A percentile compares a stretch with the other conserved stretches of the same genome.
These are phyloP conservation scores for Pluteus cervinus DNA, from an alignment of 768 basidiomycete genomes.

Conservation along the genomic window DNA sequence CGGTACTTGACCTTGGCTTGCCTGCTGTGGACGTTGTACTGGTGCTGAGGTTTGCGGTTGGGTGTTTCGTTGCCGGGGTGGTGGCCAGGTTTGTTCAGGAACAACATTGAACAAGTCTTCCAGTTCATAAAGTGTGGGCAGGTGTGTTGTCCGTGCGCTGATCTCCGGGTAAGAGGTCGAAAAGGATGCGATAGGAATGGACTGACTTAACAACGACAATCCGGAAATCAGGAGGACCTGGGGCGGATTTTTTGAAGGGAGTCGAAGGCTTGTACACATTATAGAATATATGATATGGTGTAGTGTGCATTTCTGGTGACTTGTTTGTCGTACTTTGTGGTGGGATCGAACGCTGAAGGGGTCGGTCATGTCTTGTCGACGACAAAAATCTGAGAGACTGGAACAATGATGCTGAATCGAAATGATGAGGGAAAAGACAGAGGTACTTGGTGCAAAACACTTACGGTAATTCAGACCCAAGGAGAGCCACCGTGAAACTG, in stretches of 20 bases:
- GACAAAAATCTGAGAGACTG: slow-evolving; percentile 59
- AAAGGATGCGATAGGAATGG: neutral
- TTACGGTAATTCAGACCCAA: slow-evolving; percentile 48
- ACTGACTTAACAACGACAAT: slow-evolving; percentile 82
- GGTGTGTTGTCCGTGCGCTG: slow-evolving; percentile 76
- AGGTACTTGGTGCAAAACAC: slow-evolving; percentile 12
- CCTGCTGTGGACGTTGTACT: too few species aligned
- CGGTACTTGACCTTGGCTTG: neutral
- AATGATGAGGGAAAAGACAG: slow-evolving; percentile 6
- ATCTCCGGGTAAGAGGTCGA: neutral
- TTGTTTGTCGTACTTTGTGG: slow-evolving; percentile 10
- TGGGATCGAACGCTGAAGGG: slow-evolving; percentile 31
- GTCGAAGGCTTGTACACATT: slow-evolving; percentile 91
- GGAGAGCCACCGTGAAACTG: slow-evolving; percentile 39
- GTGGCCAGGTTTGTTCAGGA: slow-evolving; percentile 63
- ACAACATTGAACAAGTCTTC: slow-evolving; percentile 63
- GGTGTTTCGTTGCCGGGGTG: slow-evolving; percentile 38
- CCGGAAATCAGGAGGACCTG: slow-evolving; percentile 79
- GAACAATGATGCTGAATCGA: slow-evolving; percentile 56
- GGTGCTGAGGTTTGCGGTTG: too few species aligned
- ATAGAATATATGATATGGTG: slow-evolving; percentile 81
- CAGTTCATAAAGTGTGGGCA: slow-evolving; percentile 81
- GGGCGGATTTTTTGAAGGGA: slow-evolving; percentile 71
- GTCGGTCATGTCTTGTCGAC: slow-evolving; percentile 52
- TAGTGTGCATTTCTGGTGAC: slow-evolving; percentile 15